Conservation (phyloP, 129 eudicot genomes). For the Pseudognaphalium luteoalbum region DNA sequence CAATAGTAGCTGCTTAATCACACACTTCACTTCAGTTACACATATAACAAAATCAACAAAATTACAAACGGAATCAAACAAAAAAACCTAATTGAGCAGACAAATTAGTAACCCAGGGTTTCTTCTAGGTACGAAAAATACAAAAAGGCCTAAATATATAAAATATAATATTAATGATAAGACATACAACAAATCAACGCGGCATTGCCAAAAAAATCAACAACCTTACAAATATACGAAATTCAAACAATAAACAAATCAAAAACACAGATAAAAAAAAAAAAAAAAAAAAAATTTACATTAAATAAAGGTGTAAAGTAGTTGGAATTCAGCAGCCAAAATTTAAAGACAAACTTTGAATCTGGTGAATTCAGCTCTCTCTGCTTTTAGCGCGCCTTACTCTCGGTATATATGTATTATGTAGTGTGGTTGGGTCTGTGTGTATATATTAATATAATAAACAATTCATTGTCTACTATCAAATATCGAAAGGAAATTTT, state of each 20-base stretch:
- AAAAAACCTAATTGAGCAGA: constrained; percentile 18
- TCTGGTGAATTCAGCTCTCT: constrained; percentile 15
- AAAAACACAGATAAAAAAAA: neutral
- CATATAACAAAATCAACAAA: constrained; percentile 16
- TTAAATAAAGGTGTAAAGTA: constrained; percentile 18
- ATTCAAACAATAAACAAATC: constrained; percentile 17
- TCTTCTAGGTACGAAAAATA: constrained; percentile 18
- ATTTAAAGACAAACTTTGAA: constrained; percentile 31
- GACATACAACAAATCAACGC: constrained; percentile 40
- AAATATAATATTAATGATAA: constrained; percentile 11
- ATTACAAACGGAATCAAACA: neutral
- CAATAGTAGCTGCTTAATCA: too few relatives aligned
- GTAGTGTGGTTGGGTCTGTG: neutral
- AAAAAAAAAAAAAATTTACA: constrained; percentile 11
- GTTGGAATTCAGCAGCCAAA: constrained; percentile 29
- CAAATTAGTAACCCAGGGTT: constrained; percentile 12
- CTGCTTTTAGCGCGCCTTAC: neutral
- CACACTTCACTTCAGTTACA: constrained; percentile 5
- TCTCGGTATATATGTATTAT: neutral
- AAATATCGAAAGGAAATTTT: too few relatives aligned
- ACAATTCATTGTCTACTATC: too few relatives aligned
- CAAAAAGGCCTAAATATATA: constrained; percentile 11
- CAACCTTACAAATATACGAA: neutral
- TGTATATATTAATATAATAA: constrained; percentile 8
- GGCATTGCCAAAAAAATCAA: constrained; percentile 27